Conservation (phyloP, 805 yeast species). For the Candida suzukii region DNA sequence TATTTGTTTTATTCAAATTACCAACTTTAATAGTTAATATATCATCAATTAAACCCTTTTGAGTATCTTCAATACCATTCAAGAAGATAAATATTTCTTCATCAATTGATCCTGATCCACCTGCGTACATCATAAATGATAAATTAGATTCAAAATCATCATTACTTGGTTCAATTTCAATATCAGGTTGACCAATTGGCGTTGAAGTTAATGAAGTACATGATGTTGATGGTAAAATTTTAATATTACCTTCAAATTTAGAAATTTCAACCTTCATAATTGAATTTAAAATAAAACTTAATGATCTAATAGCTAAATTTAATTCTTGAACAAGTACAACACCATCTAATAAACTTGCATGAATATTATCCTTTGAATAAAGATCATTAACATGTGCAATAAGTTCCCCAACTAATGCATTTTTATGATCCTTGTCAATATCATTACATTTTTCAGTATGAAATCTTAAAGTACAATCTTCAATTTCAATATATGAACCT, state of each 20-base stretch:
- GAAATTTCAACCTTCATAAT: constrained; percentile 17
- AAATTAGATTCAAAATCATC: constrained; percentile 11
- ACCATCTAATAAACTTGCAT: constrained; percentile 67
- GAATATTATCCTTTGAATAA: constrained; percentile 56
- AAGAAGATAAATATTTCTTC: constrained; percentile 58
- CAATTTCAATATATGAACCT: constrained; percentile 63
- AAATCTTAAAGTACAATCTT: constrained; percentile 71
- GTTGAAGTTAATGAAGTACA: constrained; percentile 5
- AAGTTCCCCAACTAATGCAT: constrained; percentile 71
- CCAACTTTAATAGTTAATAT: constrained; percentile 60
- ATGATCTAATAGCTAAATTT: constrained; percentile 49
- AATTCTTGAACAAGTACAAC: constrained; percentile 67
- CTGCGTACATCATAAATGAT: constrained; percentile 49
- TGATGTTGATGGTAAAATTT: constrained; percentile 15
- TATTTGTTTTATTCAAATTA: constrained; percentile 22
- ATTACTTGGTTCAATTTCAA: constrained; percentile 3
- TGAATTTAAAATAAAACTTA: constrained; percentile 42
- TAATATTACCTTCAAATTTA: constrained; percentile 10
- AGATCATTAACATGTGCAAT: constrained; percentile 79
- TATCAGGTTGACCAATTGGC: constrained; percentile 10
- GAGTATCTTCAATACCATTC: constrained; percentile 32
- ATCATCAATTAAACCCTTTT: constrained; percentile 29
- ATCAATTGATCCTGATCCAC: constrained; percentile 62
- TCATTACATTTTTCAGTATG: constrained; percentile 66
- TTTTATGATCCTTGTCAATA: constrained; percentile 54